phyloP scores from a whole-genome alignment of 495 filamentous ascomycete genomes.

The Penicillium ochrochloron region DNA sequence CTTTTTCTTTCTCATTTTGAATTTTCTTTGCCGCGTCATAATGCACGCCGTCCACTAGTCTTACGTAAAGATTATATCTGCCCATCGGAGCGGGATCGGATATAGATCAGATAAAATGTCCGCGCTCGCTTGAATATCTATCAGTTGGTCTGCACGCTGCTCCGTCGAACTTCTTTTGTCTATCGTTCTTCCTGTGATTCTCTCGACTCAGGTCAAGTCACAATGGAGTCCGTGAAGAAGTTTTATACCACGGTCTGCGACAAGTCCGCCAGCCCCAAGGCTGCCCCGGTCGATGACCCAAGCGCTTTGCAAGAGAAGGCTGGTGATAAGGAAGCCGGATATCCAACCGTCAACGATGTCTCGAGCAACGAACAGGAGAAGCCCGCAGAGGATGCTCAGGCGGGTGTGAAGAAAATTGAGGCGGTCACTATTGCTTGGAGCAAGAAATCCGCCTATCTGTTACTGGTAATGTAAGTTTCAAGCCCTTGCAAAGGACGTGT shows the following conservation, averaged over 20 bases:
- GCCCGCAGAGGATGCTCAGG: constrained; percentile 20
- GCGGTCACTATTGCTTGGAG: constrained; percentile 28
- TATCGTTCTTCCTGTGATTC: background rate
- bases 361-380: constrained; percentile 3
- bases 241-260: constrained; percentile 5
- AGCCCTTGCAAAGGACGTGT: background rate
- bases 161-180: background rate
- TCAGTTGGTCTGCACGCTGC: background rate
- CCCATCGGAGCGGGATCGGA: background rate
- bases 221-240: background rate
- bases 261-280: background rate
- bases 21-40: background rate
- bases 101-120: background rate
- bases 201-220: background rate
- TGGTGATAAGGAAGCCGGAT: constrained; percentile 1
- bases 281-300: constrained; percentile 4
- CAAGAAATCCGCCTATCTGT: constrained; percentile 13
- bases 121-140: background rate
- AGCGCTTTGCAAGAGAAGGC: constrained; percentile 5
- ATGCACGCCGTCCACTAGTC: background rate
- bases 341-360: background rate
- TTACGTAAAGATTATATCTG: background rate
- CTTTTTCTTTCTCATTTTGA: background rate
- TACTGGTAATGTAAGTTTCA: background rate
- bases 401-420: constrained; percentile 29